Evolutionary conservation across 371 early-diverging fungal genomes (phyloP).

Genomic region (Lichtheimia ornata): DNA sequence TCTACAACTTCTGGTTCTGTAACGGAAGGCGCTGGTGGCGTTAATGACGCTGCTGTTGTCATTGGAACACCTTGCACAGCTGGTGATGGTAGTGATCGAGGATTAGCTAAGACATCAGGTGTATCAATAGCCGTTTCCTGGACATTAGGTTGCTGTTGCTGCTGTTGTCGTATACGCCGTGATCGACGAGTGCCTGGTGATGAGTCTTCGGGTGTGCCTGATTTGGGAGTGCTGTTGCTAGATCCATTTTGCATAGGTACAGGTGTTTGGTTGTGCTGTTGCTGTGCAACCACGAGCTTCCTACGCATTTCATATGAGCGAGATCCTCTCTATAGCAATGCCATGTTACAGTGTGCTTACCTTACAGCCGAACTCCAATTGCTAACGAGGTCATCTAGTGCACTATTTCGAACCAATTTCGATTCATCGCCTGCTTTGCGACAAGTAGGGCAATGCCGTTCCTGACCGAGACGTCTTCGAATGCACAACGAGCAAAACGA

Average conservation of each 20-base stretch:
- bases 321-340: too few relatives aligned
- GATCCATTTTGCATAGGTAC: too few relatives aligned
- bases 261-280: too few relatives aligned
- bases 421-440: constrained; percentile 34
- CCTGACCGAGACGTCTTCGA: constrained; percentile 53
- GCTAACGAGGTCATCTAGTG: constrained; percentile 38
- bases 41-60: neutral
- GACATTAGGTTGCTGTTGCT: neutral
- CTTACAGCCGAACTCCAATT: constrained; percentile 14
- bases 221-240: too few relatives aligned
- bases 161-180: constrained; percentile 3
- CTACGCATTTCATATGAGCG: too few relatives aligned
- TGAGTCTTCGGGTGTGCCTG: neutral
- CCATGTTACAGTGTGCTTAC: neutral
- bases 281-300: too few relatives aligned
- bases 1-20: neutral
- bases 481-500: constrained; percentile 71
- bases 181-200: constrained; percentile 2
- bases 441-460: constrained; percentile 58
- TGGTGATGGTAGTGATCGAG: neutral
- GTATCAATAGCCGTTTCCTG: neutral
- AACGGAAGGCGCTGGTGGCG: neutral
- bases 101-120: neutral
- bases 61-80: constrained; percentile 10
- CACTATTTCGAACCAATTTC: constrained; percentile 39